A percentile compares a stretch with the other conserved stretches of the same genome.
phyloP scores from a whole-genome alignment of 495 filamentous ascomycete species.

The Aeminium ludgeri region DNA sequence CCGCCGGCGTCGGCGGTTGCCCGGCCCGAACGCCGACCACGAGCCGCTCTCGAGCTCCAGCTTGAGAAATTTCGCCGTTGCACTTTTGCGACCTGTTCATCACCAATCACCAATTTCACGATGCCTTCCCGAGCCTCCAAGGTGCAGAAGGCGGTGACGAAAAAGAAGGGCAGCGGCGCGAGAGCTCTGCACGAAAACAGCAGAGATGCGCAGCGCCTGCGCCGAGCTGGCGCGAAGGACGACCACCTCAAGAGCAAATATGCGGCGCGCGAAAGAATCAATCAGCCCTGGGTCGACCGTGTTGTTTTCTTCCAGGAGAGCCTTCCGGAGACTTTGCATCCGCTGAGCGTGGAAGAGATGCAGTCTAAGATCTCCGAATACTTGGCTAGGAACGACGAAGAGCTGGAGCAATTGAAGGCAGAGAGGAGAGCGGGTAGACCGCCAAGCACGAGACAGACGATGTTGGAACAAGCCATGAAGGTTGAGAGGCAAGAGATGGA shows the following conservation, averaged over 20 bases:
- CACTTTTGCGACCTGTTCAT: no score
- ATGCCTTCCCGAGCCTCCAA: constrained; percentile 68
- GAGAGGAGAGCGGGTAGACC: constrained; percentile 70
- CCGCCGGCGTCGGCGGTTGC: no score
- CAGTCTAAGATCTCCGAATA: constrained; percentile 47
- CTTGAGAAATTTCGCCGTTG: no score
- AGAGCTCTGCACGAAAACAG: constrained; percentile 67
- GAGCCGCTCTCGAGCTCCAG: no score
- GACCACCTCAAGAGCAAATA: constrained; percentile 56
- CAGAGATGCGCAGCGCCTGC: constrained; percentile 57
- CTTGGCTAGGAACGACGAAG: constrained; percentile 60
- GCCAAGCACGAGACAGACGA: constrained; percentile 56
- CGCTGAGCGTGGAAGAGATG: constrained; percentile 42
- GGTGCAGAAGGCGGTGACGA: constrained; percentile 74
- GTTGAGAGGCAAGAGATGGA: constrained; percentile 64
- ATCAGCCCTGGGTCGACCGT: constrained; percentile 47
- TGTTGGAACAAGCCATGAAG: constrained; percentile 51
- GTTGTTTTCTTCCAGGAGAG: constrained; percentile 54
- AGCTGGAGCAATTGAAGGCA: constrained; percentile 54
- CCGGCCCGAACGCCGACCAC: no score
- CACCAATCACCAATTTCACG: constrained; percentile 9
- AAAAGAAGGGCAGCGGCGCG: constrained; percentile 50
- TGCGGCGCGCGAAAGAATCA: constrained; percentile 42
- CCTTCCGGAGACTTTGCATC: constrained; percentile 34
- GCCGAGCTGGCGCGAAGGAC: constrained; percentile 54